These are phyloP conservation scores for Candida taoyuanica DNA, from an alignment of 805 yeast species.

Conservation along the genomic window DNA sequence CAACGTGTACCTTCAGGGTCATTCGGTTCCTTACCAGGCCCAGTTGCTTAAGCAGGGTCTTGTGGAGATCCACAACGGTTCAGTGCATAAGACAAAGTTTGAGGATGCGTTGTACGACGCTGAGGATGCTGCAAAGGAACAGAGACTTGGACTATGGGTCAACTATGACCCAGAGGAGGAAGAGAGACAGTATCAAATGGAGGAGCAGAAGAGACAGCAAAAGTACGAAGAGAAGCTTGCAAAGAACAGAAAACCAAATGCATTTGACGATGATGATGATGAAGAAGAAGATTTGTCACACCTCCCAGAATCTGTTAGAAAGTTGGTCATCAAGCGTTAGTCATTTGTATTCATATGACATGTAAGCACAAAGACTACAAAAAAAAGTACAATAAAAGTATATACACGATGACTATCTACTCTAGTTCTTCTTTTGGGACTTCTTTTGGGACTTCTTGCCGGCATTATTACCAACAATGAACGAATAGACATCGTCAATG, in stretches of 20 bases:
- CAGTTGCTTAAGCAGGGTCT: conserved; percentile 57
- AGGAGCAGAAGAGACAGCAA: conserved; percentile 24
- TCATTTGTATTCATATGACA: no score
- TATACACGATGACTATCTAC: not conserved
- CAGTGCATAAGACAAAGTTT: conserved; percentile 54
- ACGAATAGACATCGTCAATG: conserved; percentile 10
- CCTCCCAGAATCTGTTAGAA: conserved; percentile 28
- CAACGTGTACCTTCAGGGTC: conserved; percentile 49
- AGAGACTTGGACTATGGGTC: conserved; percentile 63
- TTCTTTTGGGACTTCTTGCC: conserved; percentile 12
- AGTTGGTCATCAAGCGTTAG: conserved; percentile 18
- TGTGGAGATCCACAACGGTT: conserved; percentile 59
- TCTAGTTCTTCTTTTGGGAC: not conserved
- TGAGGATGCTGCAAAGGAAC: conserved; percentile 53
- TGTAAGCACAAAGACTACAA: no score
- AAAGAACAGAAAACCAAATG: conserved; percentile 21
- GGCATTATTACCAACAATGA: conserved; percentile 19
- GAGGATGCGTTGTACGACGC: conserved; percentile 53
- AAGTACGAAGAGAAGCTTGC: conserved; percentile 24
- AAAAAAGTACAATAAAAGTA: no score
- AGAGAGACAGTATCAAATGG: conserved; percentile 26
- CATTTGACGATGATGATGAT: conserved; percentile 24
- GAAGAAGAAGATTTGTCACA: conserved; percentile 25
- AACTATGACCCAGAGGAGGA: conserved; percentile 45
- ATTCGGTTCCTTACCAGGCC: conserved; percentile 51